Evolutionary conservation across 352 stramenopile genomes (phyloP).

Genomic region (Globisporangium canariense): DNA sequence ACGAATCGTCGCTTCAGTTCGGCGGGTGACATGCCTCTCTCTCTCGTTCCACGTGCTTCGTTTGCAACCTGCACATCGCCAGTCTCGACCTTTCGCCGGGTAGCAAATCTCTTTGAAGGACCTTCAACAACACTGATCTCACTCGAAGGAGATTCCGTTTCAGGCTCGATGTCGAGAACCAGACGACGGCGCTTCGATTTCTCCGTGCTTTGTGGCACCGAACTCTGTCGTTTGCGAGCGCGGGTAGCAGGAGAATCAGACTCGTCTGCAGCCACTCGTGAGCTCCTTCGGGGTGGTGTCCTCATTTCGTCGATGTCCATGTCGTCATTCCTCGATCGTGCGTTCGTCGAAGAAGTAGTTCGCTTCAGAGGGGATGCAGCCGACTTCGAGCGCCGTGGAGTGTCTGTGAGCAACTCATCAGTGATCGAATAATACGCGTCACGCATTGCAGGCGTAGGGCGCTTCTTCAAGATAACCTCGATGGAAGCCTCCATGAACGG

Average conservation of each 20-base stretch:
- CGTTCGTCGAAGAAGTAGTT: not conserved
- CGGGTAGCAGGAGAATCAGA: constrained; percentile 1
- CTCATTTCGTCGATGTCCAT: constrained; percentile 15
- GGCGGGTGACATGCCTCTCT: constrained; percentile 2
- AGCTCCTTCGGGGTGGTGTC: constrained; percentile 13
- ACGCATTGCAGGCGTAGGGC: constrained; percentile 65
- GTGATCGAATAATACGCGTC: constrained; percentile 62
- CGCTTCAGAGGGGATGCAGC: constrained; percentile 18
- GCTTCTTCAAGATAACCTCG: constrained; percentile 77
- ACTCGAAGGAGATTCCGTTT: constrained; percentile 14
- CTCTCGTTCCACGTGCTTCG: constrained; percentile 1
- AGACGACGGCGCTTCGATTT: constrained; percentile 22
- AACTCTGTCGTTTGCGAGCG: constrained; percentile 7
- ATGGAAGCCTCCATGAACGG: constrained; percentile 65
- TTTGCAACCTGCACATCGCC: not conserved
- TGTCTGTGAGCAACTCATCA: constrained; percentile 48
- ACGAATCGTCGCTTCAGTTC: constrained; percentile 18
- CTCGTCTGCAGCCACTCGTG: not conserved
- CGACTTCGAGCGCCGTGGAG: constrained; percentile 31
- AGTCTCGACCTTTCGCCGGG: constrained; percentile 2
- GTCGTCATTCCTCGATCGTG: constrained; percentile 1
- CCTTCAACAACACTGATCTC: constrained; percentile 6
- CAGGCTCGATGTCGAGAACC: constrained; percentile 11
- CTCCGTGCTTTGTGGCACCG: not conserved
- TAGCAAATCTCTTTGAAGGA: not conserved